These are phyloP conservation scores for Barbatosphaeria neglecta DNA, from an alignment of 495 filamentous ascomycete species.

Conservation along the genomic window DNA sequence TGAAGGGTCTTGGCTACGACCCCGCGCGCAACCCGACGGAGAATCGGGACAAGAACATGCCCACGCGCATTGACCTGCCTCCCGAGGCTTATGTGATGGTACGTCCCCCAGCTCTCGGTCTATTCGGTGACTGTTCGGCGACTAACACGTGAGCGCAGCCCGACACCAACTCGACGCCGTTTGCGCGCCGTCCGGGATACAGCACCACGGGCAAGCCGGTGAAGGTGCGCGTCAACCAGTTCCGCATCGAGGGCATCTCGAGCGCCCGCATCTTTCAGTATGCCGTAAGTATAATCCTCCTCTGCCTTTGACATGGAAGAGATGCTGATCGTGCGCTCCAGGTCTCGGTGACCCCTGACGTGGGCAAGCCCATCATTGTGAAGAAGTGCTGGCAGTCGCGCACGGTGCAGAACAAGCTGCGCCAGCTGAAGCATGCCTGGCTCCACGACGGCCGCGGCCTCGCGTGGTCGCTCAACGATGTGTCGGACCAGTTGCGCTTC, in stretches of 20 bases:
- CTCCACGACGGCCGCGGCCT: slow-evolving; percentile 72
- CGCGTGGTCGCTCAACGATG: slow-evolving; percentile 49
- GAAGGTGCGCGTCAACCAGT: slow-evolving; percentile 61
- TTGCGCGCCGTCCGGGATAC: slow-evolving; percentile 34
- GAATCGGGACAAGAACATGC: slow-evolving; percentile 7
- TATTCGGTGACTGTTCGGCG: no score
- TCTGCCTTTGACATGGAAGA: not conserved
- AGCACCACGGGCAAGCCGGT: slow-evolving; percentile 47
- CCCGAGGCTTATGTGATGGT: slow-evolving; percentile 29
- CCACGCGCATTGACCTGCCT: slow-evolving; percentile 31
- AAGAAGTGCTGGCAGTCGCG: slow-evolving; percentile 63
- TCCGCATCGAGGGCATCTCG: slow-evolving; percentile 40
- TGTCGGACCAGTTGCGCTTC: slow-evolving; percentile 29
- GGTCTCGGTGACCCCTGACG: slow-evolving; percentile 51
- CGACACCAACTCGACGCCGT: slow-evolving; percentile 1
- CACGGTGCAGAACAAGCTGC: slow-evolving; percentile 40
- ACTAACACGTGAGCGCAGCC: not conserved
- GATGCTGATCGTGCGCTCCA: slow-evolving; percentile 16
- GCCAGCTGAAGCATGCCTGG: slow-evolving; percentile 30
- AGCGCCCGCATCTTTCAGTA: slow-evolving; percentile 60
- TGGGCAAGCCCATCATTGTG: slow-evolving; percentile 47
- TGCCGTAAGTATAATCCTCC: slow-evolving; percentile 51
- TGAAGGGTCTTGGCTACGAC: slow-evolving; percentile 13
- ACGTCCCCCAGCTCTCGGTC: not conserved
- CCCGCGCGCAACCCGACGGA: slow-evolving; percentile 10